Evolutionary conservation across 768 basidiomycete species (phyloP), one percentile per base, ranked within the genome.

Genomic region (Rickenella mellea): DNA sequence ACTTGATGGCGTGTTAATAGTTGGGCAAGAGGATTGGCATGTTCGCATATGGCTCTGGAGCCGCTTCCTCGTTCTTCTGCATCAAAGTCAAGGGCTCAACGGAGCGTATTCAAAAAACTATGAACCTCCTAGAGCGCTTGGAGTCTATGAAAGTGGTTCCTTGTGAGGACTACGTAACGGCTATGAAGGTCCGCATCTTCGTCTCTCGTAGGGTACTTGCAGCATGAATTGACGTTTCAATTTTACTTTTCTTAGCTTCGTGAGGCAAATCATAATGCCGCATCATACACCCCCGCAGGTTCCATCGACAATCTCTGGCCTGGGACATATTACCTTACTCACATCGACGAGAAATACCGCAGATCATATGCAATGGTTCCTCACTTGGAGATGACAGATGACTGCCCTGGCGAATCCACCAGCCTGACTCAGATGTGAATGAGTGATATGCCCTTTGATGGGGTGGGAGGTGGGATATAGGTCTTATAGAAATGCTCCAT

Each of bases 31-130:
- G 92, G 21, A 70, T 94, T 57, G 83, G 80, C 54, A 71, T 98
- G 73, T 99, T 91, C 71, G 89, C 89, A n/a, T 99, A 92, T 61
- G 96, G 96, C 31, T 83, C 80, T 41, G 96, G 96, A 38, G 87
- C 89, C 50, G 93, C 96, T n/a, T 81, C 88, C 35, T 83, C 80
- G 46, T 96, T 97, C 83, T 99, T 82, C 71, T 78, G 82, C 20
- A 67, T 92, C 43, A 73, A 76, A 41, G 79, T 97, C 55, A 85
- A 83, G 71, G 92, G 91, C 44, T 85, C 90, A 55, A 92, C 89
- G 12, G 64, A 73, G 20, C 77, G 82, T 60, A 91, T 99, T 44
- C 69, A 70, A 49, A 65, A 77, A 58, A 90, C 85, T 68, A 68
- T 99, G 64, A 72, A 96, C 56, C 75, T 99, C 47, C 59, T 81